Evolutionary conservation across 257 asterid genomes (phyloP), one percentile per base, ranked within the genome.

Genomic region (Perilla frutescens): DNA sequence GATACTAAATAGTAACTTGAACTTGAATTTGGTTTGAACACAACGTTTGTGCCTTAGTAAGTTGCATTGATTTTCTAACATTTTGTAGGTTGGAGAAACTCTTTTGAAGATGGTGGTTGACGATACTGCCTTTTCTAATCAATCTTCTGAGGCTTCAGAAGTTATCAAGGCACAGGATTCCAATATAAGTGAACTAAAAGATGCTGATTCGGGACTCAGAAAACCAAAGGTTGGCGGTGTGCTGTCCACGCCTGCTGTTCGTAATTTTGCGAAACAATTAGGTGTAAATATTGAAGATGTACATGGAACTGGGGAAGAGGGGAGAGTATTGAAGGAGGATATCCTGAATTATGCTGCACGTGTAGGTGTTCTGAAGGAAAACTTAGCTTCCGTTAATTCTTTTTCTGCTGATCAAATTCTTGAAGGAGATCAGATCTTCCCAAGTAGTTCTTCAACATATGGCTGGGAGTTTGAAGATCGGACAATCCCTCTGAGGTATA

Each of bases 1-100:
- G 57, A 61, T 36, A 34, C 34, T 40, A 12, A 13, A 5, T 68
- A 3, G 55, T 57, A 40, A 53, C 37, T 41, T 32, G 39, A 47
- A 32, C 43, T n/a, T 34, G 9, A 15, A 5, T 10, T 31, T 63
- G 5, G 55, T 59, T 62, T 14, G 26, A 34, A 34, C 48, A 53
- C 59, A 63, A 34, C 13, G 12, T 39, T 47, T 43, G 5, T 26
- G 58, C 66, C n/a, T 76, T 81, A 45, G 50, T 59, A 64, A 49
- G 67, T 72, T 50, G 54, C 39, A 32, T 26, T 65, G 1, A 50
- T 66, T 77, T 75, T 34, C 67, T 12, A 57, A 15, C 41, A 66
- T 64, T 79, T 76, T 61, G 48, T 77, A 94, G 99, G 99, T 94
- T 29, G 99, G 99, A 72, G 99, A 94, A 79, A 90, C 99, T 59